Conservation (phyloP, 1,139 yeast species). For the Yamadazyma blattariae region DNA sequence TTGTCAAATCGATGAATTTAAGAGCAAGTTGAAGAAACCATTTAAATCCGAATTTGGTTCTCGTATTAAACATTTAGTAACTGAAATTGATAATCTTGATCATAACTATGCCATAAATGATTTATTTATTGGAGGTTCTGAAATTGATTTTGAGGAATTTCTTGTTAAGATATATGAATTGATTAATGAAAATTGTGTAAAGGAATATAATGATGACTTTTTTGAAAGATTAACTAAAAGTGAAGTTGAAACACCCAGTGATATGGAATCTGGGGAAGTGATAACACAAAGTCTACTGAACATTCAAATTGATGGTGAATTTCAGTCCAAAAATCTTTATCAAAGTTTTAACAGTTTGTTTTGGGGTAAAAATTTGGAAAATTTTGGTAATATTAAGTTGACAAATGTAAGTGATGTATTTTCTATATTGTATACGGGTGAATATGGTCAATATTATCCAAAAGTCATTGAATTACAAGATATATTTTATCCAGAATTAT, state of each 20-base stretch:
- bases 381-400: slow-evolving; percentile 28
- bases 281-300: no score
- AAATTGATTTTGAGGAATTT: slow-evolving; percentile 26
- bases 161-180: slow-evolving; percentile 23
- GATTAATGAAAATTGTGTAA: slow-evolving; percentile 14
- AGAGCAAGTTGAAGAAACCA: slow-evolving; percentile 8
- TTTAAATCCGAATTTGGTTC: slow-evolving; percentile 2
- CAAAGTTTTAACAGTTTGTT: slow-evolving; percentile 35
- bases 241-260: slow-evolving; percentile 13
- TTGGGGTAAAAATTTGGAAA: slow-evolving; percentile 35
- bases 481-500: slow-evolving; percentile 12
- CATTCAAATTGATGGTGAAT: slow-evolving; percentile 37
- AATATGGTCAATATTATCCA: slow-evolving; percentile 16
- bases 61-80: slow-evolving; percentile 4
- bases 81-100: slow-evolving; percentile 3
- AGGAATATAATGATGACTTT: slow-evolving; percentile 12
- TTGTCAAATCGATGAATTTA: slow-evolving; percentile 23
- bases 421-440: slow-evolving; percentile 32
- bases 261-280: slow-evolving; percentile 16
- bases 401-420: slow-evolving; percentile 28
- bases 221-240: slow-evolving; percentile 10
- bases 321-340: slow-evolving; percentile 24
- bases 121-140: slow-evolving; percentile 21
- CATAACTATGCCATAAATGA: slow-evolving; percentile 13
- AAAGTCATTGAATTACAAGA: slow-evolving; percentile 10